These are phyloP conservation scores for Paratrypanosoma confusum DNA, from an alignment of 208 protist species.

Conservation along the genomic window DNA sequence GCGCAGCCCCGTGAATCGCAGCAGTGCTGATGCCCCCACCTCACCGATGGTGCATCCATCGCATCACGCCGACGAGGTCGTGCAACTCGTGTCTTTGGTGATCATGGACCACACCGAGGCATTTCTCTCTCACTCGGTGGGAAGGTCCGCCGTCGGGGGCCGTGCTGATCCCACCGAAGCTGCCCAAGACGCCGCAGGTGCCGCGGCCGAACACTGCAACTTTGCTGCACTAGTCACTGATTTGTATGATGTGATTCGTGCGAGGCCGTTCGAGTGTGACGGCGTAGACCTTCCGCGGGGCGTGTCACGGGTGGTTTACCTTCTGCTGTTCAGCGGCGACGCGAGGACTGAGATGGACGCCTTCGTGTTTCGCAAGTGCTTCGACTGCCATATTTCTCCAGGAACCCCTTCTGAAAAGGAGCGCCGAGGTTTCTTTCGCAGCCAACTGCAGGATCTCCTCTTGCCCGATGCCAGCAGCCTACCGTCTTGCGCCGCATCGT, in stretches of 20 bases:
- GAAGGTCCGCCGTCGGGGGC: too few relatives aligned
- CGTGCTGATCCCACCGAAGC: too few relatives aligned
- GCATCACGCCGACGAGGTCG: too few relatives aligned
- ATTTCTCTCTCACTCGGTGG: too few relatives aligned
- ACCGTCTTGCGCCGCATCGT: too few relatives aligned
- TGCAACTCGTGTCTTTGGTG: too few relatives aligned
- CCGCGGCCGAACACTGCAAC: too few relatives aligned
- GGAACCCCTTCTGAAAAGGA: slow-evolving; percentile 44
- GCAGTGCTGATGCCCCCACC: too few relatives aligned
- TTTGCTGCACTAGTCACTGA: slow-evolving; percentile 36
- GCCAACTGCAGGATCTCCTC: neutral
- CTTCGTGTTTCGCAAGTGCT: slow-evolving; percentile 25
- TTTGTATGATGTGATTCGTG: slow-evolving; percentile 38
- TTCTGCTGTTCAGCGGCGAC: slow-evolving; percentile 34
- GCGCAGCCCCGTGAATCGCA: too few relatives aligned
- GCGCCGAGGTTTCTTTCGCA: slow-evolving; percentile 29
- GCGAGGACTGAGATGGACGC: slow-evolving; percentile 25
- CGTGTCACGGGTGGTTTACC: slow-evolving; percentile 17
- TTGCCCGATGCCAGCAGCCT: neutral
- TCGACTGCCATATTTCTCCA: slow-evolving; percentile 31
- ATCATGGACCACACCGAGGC: too few relatives aligned
- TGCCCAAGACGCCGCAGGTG: too few relatives aligned
- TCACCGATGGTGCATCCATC: too few relatives aligned
- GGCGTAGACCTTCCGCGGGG: slow-evolving; percentile 12
- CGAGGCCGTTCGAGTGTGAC: slow-evolving; percentile 5